phyloP scores from a whole-genome alignment of 2,329 filamentous ascomycete genomes.

The Fusarium equiseti region DNA sequence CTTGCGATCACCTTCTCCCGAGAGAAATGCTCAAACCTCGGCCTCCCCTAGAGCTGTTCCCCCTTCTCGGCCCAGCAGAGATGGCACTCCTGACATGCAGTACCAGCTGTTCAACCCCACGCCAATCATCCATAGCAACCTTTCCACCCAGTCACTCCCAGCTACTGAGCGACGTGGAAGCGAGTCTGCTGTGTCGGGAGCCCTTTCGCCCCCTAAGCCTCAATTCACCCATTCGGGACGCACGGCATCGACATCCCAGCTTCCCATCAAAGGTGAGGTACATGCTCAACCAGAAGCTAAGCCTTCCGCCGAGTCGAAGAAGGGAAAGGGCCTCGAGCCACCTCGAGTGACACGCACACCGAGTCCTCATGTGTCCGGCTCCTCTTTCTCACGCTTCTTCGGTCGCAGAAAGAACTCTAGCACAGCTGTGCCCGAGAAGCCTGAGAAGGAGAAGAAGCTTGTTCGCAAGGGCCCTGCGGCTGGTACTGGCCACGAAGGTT shows the following conservation, averaged over 20 bases:
- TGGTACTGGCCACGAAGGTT: conserved; percentile 94
- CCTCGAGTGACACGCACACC: conserved; percentile 56
- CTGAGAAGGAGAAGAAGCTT: conserved; percentile 55
- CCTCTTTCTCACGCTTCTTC: conserved; percentile 77
- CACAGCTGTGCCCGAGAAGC: conserved; percentile 62
- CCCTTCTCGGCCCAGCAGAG: conserved; percentile 74
- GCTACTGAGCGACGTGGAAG: conserved; percentile 59
- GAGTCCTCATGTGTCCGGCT: conserved; percentile 66
- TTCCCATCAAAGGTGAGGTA: conserved; percentile 43
- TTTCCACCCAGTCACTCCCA: conserved; percentile 62
- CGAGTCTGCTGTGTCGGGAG: conserved; percentile 52
- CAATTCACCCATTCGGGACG: conserved; percentile 48
- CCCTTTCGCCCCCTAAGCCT: conserved; percentile 52
- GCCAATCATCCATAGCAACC: conserved; percentile 73
- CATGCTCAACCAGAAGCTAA: conserved; percentile 24
- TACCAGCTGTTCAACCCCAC: conserved; percentile 64
- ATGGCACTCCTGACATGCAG: conserved; percentile 73
- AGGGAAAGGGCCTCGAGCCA: conserved; percentile 34
- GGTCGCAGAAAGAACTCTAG: conserved; percentile 75
- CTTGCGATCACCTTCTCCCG: conserved; percentile 52
- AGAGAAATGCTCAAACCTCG: conserved; percentile 44
- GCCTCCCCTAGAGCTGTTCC: conserved; percentile 55
- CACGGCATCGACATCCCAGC: conserved; percentile 51
- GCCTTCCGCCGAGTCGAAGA: conserved; percentile 38
- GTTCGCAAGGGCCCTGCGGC: conserved; percentile 83